Evolutionary conservation across 306 rosid species (phyloP).

Genomic region (Prinsepia uniflora): DNA sequence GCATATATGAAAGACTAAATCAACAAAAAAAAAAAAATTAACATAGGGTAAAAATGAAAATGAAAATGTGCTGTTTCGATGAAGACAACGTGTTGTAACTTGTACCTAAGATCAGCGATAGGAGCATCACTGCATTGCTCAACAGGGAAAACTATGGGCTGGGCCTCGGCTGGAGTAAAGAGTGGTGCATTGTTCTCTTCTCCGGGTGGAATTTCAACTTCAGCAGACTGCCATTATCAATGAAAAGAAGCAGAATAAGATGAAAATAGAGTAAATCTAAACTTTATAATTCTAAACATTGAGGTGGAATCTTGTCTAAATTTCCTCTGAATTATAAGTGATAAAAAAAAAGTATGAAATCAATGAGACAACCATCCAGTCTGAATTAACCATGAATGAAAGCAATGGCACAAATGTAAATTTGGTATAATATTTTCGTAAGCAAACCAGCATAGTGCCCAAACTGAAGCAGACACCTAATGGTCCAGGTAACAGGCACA

Average conservation of each 20-base stretch:
- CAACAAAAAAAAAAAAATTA: no score
- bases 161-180: constrained; percentile 91
- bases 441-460: no score
- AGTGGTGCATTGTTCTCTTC: constrained; percentile 73
- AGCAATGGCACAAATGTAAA: no score
- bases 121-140: constrained; percentile 56
- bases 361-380: no score
- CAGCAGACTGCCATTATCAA: constrained; percentile 56
- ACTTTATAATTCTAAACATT: not conserved
- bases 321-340: no score
- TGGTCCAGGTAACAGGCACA: no score
- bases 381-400: no score
- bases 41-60: not conserved
- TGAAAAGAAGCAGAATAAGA: constrained; percentile 8
- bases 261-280: constrained; percentile 1
- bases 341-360: no score
- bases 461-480: no score
- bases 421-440: no score
- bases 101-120: constrained; percentile 80
- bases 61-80: not conserved
- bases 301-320: not conserved
- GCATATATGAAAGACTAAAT: no score
- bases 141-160: constrained; percentile 50
- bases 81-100: not conserved
- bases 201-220: constrained; percentile 92